Evolutionary conservation across 441 rosid genomes (phyloP).

Genomic region (Pelargonium cotyledonis): DNA sequence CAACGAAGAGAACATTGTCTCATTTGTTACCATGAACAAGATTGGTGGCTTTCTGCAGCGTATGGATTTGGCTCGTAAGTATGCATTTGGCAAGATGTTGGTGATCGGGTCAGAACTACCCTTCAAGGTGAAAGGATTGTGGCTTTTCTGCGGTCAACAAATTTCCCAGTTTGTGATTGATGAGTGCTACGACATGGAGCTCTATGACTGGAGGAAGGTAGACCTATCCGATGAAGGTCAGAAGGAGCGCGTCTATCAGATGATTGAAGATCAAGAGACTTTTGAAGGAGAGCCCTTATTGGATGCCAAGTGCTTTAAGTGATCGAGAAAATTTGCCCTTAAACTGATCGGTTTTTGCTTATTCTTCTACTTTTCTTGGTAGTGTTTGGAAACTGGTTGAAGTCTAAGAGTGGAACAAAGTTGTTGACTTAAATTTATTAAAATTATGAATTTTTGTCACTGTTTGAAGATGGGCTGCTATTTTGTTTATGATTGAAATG

Average conservation of each 20-base stretch:
- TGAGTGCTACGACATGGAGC: conserved; percentile 97
- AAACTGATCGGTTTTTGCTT: too few species aligned
- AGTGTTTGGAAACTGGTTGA: too few species aligned
- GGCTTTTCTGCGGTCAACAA: conserved; percentile 90
- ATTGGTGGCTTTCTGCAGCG: conserved; percentile 89
- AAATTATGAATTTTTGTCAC: too few species aligned
- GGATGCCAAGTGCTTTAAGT: conserved; percentile 98
- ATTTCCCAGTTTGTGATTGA: conserved; percentile 75
- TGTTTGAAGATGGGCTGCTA: too few species aligned
- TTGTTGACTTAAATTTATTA: too few species aligned
- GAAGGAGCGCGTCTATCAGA: conserved; percentile 83
- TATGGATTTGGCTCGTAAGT: conserved; percentile 94
- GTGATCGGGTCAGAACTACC: conserved; percentile 70
- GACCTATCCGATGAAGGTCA: conserved; percentile 73
- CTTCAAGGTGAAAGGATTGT: conserved; percentile 78
- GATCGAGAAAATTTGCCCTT: conserved; percentile 8
- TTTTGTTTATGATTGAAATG: too few species aligned
- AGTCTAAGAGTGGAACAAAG: too few species aligned
- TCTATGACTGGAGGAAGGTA: conserved; percentile 83
- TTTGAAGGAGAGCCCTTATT: conserved; percentile 83
- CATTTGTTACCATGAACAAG: conserved; percentile 81
- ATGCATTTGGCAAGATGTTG: conserved; percentile 89
- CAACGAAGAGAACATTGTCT: conserved; percentile 81
- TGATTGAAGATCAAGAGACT: conserved; percentile 89
- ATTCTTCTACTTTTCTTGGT: too few species aligned